These are phyloP conservation scores for Salix koriyanagi DNA, from an alignment of 345 rosid genomes.

Conservation along the genomic window DNA sequence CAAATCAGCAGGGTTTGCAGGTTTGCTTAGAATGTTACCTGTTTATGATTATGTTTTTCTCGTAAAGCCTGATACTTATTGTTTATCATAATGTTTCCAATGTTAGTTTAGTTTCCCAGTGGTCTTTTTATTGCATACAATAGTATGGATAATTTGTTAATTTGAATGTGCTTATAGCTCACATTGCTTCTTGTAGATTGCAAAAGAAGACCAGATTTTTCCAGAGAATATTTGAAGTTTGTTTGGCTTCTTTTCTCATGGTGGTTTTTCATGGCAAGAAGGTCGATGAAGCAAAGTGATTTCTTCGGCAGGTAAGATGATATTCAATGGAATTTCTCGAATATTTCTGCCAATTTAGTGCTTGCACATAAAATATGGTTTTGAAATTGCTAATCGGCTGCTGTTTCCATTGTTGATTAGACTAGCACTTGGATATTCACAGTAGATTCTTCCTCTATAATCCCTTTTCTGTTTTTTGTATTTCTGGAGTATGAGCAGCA, in stretches of 20 bases:
- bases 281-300: background rate
- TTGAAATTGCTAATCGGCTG: no score
- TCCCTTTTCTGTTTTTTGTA: no score
- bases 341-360: no score
- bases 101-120: background rate
- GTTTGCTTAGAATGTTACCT: conserved; percentile 3
- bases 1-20: background rate
- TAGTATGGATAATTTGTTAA: background rate
- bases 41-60: background rate
- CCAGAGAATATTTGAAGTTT: background rate
- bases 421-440: no score
- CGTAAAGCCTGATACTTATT: background rate
- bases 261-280: background rate
- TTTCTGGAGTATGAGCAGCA: no score
- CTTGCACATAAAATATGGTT: no score
- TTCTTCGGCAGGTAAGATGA: background rate
- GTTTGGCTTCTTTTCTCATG: background rate
- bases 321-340: background rate
- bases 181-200: conserved; percentile 9
- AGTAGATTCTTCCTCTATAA: no score
- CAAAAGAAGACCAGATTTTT: background rate
- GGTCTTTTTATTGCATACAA: background rate
- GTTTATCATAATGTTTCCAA: no score
- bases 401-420: no score
- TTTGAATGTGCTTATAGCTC: background rate